Conservation (phyloP, 768 basidiomycete species). For the Hericium coralloides region DNA sequence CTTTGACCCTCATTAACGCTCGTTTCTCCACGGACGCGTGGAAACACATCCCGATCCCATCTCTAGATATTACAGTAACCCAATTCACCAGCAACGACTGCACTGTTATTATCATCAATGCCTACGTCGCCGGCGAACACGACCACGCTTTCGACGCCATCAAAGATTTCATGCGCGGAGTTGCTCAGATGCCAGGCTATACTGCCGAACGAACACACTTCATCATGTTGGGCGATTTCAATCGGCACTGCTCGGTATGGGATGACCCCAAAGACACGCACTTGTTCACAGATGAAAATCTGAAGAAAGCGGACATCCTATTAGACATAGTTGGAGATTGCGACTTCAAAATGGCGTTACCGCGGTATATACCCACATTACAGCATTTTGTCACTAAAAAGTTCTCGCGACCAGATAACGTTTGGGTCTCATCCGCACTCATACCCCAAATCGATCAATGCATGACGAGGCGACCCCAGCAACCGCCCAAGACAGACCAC, state of each 20-base stretch:
- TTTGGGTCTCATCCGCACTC: conserved; percentile 23
- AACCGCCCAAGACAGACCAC: conserved; percentile 29
- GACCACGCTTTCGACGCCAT: conserved; percentile 12
- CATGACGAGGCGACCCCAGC: conserved; percentile 8
- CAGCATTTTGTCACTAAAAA: conserved; percentile 22
- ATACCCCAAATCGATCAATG: conserved; percentile 20
- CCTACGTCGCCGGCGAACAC: conserved; percentile 28
- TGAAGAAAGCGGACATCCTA: conserved; percentile 17
- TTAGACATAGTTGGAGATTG: conserved; percentile 19
- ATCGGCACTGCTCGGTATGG: conserved; percentile 32
- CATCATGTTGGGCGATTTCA: conserved; percentile 30
- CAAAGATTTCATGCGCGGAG: not conserved
- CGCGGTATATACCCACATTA: conserved; percentile 26
- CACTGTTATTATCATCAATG: conserved; percentile 26
- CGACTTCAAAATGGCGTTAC: conserved; percentile 27
- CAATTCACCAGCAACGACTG: conserved; percentile 14
- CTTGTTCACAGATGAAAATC: conserved; percentile 25
- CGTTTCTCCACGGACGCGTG: conserved; percentile 8
- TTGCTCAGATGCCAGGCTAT: not conserved
- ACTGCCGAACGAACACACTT: conserved; percentile 7
- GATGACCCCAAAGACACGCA: conserved; percentile 24
- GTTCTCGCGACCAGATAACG: conserved; percentile 33
- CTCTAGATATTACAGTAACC: conserved; percentile 22
- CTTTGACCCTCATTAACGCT: conserved; percentile 7
- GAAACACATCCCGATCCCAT: conserved; percentile 1